Evolutionary conservation across 495 filamentous ascomycete genomes (phyloP).

Genomic region (Bathelium albidoporum): DNA sequence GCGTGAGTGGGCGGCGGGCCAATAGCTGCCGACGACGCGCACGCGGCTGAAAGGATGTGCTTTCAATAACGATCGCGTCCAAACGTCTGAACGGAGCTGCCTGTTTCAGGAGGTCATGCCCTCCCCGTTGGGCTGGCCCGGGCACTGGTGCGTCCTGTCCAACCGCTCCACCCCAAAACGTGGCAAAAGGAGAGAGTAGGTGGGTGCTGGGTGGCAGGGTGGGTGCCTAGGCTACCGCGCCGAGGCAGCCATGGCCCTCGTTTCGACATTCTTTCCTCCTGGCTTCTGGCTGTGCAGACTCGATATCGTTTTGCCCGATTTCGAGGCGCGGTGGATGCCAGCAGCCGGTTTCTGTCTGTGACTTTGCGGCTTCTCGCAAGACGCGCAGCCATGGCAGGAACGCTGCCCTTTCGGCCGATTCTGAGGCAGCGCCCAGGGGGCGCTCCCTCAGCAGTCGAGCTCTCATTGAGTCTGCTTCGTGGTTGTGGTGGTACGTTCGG

Average conservation of each 20-base stretch:
- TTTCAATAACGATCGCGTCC: neutral
- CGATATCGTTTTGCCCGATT: neutral
- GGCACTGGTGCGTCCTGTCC: too few relatives aligned
- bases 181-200: neutral
- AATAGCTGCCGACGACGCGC: neutral
- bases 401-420: neutral
- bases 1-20: neutral
- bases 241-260: neutral
- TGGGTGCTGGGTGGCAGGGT: too few relatives aligned
- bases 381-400: neutral
- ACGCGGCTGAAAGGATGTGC: slow-evolving; percentile 2
- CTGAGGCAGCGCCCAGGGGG: neutral
- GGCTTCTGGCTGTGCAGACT: neutral
- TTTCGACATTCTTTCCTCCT: neutral
- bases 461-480: neutral
- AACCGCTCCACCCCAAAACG: neutral
- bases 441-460: neutral
- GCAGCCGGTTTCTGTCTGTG: neutral
- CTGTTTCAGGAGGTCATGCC: slow-evolving; percentile 1
- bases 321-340: neutral
- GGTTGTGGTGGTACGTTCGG: neutral
- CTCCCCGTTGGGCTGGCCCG: too few relatives aligned
- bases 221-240: too few relatives aligned
- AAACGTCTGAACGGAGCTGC: neutral
- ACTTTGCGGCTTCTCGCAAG: neutral